Base-by-base conservation (phyloP, 352 stramenopile genomes). In the Pythium periplocum region DNA sequence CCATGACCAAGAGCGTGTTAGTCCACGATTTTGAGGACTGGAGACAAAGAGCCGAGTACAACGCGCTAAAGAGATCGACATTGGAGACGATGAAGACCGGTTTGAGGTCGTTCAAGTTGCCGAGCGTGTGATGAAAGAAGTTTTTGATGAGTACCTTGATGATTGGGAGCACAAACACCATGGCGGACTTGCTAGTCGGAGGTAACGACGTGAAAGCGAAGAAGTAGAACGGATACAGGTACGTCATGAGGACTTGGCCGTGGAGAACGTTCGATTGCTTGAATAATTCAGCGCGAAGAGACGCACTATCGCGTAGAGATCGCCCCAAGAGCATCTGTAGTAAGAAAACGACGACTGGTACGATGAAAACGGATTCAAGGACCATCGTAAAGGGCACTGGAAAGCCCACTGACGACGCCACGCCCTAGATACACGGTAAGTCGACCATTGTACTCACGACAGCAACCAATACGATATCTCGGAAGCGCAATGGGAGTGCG, bases 21-120 rank as follows among this genome's bases (percentile, higher is more conserved):
- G 17, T 30, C 9, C 9, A 30, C 17, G 43, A 48, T 9, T 11
- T n/a, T 31, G 43, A 48, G 8, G 9, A 30, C 9, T 11, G 17
- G 9, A 48, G 9, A 48, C 43, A 48, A n/a, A 32, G 8, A 9
- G 43, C 17, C 9, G 43, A 7, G 17, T 31, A 48, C 43, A 48
- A 30, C 8, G 43, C 9, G 43, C 26, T 11, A 1, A 48, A 48
- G 6, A 48, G 17, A 31, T 48, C 43, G 43, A n/a, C 43, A 31
- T 48, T 48, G 43, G 26, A 48, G 43, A 48, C 43, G 43, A 48
- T 48, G 17, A 48, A 31, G 9, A n/a, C 17, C 10, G 43, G 43
- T 48, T 48, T 48, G 9, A 30, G 9, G 17, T 48, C 43, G 26
- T 48, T n/a, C 17, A 30, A n/a, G 8, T 31, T 7, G 43, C 26